Evolutionary conservation across 1,284 basidiomycete genomes (phyloP).

Genomic region (Ustilago tritici): DNA sequence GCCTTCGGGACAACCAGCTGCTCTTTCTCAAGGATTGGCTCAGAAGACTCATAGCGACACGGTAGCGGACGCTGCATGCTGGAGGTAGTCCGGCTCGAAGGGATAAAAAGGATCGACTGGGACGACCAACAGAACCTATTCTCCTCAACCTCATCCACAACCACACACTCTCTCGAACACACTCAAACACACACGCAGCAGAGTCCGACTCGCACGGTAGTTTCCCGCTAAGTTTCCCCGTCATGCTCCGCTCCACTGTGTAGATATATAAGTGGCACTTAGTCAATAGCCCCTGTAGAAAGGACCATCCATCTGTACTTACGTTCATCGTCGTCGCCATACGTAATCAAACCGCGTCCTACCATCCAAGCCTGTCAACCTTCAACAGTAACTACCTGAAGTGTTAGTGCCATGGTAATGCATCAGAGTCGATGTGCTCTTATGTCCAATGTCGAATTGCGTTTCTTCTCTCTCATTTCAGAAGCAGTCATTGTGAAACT

Average conservation of each 20-base stretch:
- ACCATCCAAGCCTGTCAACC: no score
- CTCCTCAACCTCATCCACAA: neutral
- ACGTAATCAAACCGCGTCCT: no score
- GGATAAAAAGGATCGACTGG: neutral
- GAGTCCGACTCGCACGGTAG: neutral
- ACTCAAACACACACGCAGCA: neutral
- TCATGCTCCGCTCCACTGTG: no score
- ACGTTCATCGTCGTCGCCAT: no score
- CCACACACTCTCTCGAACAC: neutral
- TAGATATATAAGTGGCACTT: no score
- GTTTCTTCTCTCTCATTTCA: neutral
- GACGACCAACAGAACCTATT: neutral
- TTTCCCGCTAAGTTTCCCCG: no score
- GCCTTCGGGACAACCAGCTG: neutral
- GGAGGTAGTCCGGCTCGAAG: neutral
- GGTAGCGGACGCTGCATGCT: neutral
- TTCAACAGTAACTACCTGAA: neutral
- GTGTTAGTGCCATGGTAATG: neutral
- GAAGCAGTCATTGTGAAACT: neutral
- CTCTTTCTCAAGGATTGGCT: neutral
- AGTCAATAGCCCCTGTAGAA: no score
- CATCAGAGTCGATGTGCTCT: neutral
- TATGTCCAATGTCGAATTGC: slow-evolving; percentile 2
- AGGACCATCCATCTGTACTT: no score
- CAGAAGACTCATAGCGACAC: neutral